Evolutionary conservation across 1,139 yeast genomes (phyloP).

Genomic region (Lodderomyces orthopsilosis): DNA sequence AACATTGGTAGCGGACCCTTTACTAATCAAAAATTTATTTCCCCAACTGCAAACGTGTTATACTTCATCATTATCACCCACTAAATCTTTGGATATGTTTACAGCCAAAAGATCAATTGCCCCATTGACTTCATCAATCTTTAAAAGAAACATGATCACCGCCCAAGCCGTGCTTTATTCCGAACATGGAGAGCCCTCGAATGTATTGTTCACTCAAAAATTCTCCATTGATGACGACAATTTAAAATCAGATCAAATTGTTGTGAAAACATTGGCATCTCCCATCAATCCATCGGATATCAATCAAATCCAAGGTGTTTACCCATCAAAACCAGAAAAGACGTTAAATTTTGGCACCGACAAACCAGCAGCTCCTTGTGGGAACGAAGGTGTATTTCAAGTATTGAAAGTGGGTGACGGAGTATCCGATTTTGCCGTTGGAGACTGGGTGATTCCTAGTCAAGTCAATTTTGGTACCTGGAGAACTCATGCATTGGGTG

Average conservation of each 20-base stretch:
- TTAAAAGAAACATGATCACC: conserved; percentile 41
- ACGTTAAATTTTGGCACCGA: conserved; percentile 30
- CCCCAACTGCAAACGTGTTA: too few relatives aligned
- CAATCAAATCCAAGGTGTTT: conserved; percentile 40
- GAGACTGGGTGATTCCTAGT: conserved; percentile 94
- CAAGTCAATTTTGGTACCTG: conserved; percentile 87
- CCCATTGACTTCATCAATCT: conserved; percentile 5
- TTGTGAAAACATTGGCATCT: conserved; percentile 69
- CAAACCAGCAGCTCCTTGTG: conserved; percentile 37
- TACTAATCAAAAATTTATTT: too few relatives aligned
- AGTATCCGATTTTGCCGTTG: conserved; percentile 50
- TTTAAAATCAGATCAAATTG: conserved; percentile 42
- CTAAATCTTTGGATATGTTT: conserved; percentile 1
- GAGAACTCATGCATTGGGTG: conserved; percentile 77
- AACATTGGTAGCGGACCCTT: background rate
- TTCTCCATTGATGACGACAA: conserved; percentile 49
- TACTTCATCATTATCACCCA: too few relatives aligned
- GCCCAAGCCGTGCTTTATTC: conserved; percentile 59
- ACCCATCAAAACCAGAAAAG: conserved; percentile 38
- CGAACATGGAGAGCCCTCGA: conserved; percentile 58
- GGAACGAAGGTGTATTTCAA: conserved; percentile 87
- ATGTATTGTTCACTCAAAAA: conserved; percentile 51
- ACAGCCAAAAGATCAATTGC: conserved; percentile 1
- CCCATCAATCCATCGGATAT: conserved; percentile 63
- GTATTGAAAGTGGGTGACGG: conserved; percentile 67